A percentile compares a stretch with the other conserved stretches of the same genome.
These are phyloP conservation scores for Cordia subcordata DNA, from an alignment of 257 asterid genomes.

Conservation along the genomic window DNA sequence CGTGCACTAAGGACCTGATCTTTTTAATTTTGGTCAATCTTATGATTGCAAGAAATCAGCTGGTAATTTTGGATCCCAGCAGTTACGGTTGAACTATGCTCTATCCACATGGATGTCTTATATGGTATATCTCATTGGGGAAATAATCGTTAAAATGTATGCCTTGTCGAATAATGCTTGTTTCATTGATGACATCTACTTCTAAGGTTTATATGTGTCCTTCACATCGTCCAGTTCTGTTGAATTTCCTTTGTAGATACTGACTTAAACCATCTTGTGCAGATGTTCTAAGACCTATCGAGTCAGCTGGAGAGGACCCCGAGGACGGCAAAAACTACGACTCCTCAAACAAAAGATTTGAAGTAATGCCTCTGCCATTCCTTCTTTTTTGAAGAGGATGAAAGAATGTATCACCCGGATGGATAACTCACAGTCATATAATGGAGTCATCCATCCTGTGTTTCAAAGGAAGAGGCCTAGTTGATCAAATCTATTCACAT, in stretches of 20 bases:
- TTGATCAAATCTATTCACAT: constrained; percentile 17
- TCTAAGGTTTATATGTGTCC: constrained; percentile 26
- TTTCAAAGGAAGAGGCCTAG: constrained; percentile 52
- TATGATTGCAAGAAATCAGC: no score
- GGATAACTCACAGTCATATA: constrained; percentile 43
- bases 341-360: constrained; percentile 66
- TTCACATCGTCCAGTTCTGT: constrained; percentile 26
- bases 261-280: constrained; percentile 11
- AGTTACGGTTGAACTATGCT: no score
- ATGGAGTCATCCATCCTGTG: constrained; percentile 46
- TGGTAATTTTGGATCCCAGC: no score
- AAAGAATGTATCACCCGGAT: constrained; percentile 58
- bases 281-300: constrained; percentile 22
- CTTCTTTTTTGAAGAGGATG: constrained; percentile 54
- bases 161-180: no score
- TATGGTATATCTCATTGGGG: no score
- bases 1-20: no score
- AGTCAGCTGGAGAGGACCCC: constrained; percentile 20
- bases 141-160: no score
- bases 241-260: constrained; percentile 3
- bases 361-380: constrained; percentile 42
- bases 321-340: constrained; percentile 41
- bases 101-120: no score
- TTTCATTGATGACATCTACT: no score
- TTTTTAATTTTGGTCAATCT: no score